Conservation (phyloP, 257 asterid species). For the Salvia rosmarinus region DNA sequence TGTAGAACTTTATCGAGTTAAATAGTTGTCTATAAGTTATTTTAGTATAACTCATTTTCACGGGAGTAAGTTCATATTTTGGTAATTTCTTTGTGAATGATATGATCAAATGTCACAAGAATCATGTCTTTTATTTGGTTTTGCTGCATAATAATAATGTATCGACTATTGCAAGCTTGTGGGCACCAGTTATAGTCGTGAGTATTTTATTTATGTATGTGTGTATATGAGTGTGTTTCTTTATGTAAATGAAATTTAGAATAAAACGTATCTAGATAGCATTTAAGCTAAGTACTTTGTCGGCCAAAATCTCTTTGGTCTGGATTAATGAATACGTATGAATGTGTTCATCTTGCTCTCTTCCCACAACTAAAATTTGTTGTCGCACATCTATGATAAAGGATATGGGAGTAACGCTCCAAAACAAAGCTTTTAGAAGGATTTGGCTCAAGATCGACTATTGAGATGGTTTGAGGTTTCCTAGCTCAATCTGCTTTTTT, state of each 20-base stretch:
- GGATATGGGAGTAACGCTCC: background rate
- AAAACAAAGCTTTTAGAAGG: background rate
- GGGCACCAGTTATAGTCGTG: constrained; percentile 98
- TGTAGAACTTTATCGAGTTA: background rate
- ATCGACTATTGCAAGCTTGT: constrained; percentile 73
- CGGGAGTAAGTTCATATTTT: background rate
- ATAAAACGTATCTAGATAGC: too few species aligned
- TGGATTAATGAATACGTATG: too few species aligned
- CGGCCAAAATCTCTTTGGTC: too few species aligned
- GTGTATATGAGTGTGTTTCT: too few species aligned
- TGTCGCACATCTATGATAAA: too few species aligned
- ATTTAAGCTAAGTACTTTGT: too few species aligned
- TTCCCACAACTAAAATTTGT: too few species aligned
- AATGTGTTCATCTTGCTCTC: too few species aligned
- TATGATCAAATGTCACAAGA: background rate
- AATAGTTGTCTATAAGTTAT: background rate
- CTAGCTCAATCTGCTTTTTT: background rate
- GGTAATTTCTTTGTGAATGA: constrained; percentile 14
- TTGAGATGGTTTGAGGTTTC: background rate
- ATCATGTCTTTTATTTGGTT: constrained; percentile 34
- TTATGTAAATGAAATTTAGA: too few species aligned
- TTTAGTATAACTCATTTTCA: background rate
- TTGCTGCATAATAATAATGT: constrained; percentile 65
- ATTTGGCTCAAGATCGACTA: background rate
- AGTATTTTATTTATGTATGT: too few species aligned